Evolutionary conservation across 306 rosid species (phyloP).

Genomic region (Cucurbita maxima): DNA sequence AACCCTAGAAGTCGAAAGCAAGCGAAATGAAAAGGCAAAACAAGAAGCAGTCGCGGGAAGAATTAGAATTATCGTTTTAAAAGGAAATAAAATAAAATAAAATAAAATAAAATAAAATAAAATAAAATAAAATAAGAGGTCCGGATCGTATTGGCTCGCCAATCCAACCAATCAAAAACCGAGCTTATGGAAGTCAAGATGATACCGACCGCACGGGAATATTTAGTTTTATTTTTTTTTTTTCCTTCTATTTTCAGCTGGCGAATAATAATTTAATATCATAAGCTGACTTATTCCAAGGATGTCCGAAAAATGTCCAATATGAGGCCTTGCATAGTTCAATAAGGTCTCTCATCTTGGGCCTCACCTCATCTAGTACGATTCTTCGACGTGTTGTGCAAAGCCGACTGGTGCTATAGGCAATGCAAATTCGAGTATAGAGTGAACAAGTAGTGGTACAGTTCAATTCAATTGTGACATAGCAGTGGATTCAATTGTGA

Average conservation of each 20-base stretch:
- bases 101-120: too few relatives aligned
- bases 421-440: too few relatives aligned
- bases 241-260: neutral
- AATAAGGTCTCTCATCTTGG: accelerated
- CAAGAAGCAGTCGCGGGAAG: neutral
- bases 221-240: neutral
- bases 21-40: neutral
- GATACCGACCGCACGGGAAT: neutral
- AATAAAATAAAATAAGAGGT: too few relatives aligned
- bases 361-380: too few relatives aligned
- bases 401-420: too few relatives aligned
- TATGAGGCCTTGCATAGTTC: too few relatives aligned
- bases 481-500: too few relatives aligned
- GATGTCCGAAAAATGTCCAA: neutral
- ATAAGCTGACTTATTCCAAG: neutral
- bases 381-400: too few relatives aligned
- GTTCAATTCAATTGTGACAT: too few relatives aligned
- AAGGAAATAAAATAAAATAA: neutral
- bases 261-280: neutral
- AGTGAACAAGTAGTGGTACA: too few relatives aligned
- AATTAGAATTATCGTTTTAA: neutral
- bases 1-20: conserved; percentile 28
- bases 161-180: neutral
- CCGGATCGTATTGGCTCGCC: too few relatives aligned
- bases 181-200: neutral